These are phyloP conservation scores for Rhodocollybia butyracea DNA, from an alignment of 768 basidiomycete genomes.

Conservation along the genomic window DNA sequence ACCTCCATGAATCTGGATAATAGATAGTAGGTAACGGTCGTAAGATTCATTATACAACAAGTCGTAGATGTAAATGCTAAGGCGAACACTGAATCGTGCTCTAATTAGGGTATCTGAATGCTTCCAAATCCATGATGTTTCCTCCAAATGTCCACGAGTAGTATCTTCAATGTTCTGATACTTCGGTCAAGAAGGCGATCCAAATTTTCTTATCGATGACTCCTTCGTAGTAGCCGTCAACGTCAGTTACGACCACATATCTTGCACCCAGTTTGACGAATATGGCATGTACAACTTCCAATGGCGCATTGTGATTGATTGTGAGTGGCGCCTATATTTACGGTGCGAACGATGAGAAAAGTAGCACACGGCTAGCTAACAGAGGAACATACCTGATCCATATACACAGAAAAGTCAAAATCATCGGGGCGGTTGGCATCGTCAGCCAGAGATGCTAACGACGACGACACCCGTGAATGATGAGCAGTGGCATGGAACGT, in stretches of 20 bases:
- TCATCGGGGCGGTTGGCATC: slow-evolving; percentile 40
- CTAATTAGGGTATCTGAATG: too few species aligned
- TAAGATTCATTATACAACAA: too few species aligned
- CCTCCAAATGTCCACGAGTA: too few species aligned
- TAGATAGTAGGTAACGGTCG: too few species aligned
- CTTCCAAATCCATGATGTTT: too few species aligned
- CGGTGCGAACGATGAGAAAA: neutral
- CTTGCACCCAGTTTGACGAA: slow-evolving; percentile 93
- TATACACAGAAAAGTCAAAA: slow-evolving; percentile 83
- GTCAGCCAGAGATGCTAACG: slow-evolving; percentile 59
- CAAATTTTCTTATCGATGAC: neutral
- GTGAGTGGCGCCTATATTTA: slow-evolving; percentile 91
- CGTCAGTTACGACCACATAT: slow-evolving; percentile 82
- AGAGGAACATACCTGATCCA: slow-evolving; percentile 67
- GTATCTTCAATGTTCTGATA: too few species aligned
- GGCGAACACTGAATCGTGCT: too few species aligned
- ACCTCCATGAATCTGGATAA: too few species aligned
- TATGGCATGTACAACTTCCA: slow-evolving; percentile 91
- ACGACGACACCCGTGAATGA: slow-evolving; percentile 45
- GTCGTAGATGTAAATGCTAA: too few species aligned
- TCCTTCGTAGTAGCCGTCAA: slow-evolving; percentile 73
- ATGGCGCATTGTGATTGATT: slow-evolving; percentile 77
- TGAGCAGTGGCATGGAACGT: slow-evolving; percentile 56
- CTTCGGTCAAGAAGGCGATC: too few species aligned
- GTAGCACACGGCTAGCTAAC: neutral